Conservation (phyloP, 768 basidiomycete genomes). For the Mycena chlorophos region DNA sequence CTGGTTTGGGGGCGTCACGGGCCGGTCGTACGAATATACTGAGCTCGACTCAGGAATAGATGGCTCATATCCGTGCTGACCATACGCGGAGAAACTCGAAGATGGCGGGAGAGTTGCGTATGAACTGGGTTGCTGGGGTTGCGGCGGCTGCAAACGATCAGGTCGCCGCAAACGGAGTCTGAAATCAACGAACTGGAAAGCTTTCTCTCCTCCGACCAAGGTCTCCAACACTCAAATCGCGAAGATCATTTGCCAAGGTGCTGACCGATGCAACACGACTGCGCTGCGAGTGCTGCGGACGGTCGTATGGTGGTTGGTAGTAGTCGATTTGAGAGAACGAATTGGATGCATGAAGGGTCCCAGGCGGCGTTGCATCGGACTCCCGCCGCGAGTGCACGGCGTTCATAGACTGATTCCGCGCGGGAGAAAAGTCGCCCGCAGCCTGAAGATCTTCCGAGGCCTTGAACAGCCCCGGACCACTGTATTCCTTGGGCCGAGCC, state of each 20-base stretch:
- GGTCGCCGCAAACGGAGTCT: constrained; percentile 1
- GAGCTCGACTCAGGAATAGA: constrained; percentile 33
- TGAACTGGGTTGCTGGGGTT: constrained; percentile 7
- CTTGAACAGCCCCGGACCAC: constrained; percentile 75
- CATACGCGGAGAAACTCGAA: constrained; percentile 26
- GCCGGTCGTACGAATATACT: constrained; percentile 42
- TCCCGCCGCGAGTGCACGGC: constrained; percentile 40
- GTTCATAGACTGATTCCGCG: constrained; percentile 35
- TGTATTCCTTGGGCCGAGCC: constrained; percentile 63
- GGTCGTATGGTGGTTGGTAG: constrained; percentile 76
- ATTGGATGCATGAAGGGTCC: constrained; percentile 57
- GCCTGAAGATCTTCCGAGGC: constrained; percentile 45
- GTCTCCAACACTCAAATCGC: constrained; percentile 59
- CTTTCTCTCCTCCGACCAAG: constrained; percentile 53
- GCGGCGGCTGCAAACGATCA: constrained; percentile 4
- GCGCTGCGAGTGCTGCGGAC: constrained; percentile 26
- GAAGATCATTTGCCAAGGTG: constrained; percentile 61
- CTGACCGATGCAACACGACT: constrained; percentile 48
- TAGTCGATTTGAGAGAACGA: constrained; percentile 64
- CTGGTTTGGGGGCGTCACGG: constrained; percentile 38
- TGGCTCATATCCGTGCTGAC: constrained; percentile 42
- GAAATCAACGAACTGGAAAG: constrained; percentile 45
- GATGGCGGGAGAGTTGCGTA: constrained; percentile 17
- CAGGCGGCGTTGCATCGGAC: constrained; percentile 57
- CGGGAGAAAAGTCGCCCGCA: constrained; percentile 28